A percentile compares a stretch with the other conserved stretches of the same genome.
These are phyloP conservation scores for Daldinia decipiens DNA, from an alignment of 495 filamentous ascomycete genomes.

Conservation along the genomic window DNA sequence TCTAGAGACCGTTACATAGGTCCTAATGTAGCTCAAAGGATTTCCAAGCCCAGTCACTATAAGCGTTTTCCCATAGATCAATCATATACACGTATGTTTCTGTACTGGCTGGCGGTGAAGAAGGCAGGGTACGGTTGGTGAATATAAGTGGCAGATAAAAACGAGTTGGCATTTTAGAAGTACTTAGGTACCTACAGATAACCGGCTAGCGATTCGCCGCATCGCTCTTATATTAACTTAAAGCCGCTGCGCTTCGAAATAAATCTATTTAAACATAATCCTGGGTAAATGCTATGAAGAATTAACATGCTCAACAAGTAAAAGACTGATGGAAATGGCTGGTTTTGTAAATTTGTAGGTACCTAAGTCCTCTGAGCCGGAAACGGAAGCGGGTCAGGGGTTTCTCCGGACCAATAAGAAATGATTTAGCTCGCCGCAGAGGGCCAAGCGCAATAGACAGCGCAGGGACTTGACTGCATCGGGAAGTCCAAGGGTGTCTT, in stretches of 20 bases:
- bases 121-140: not conserved
- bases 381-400: conserved; percentile 45
- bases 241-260: not conserved
- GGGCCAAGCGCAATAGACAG: conserved; percentile 33
- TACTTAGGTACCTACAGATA: not conserved
- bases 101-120: not conserved
- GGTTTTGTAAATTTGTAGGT: not conserved
- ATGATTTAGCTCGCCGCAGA: conserved; percentile 1
- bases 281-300: not conserved
- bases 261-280: not conserved
- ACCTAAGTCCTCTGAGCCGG: conserved; percentile 34
- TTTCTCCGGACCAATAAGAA: conserved; percentile 50
- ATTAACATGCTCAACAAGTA: not conserved
- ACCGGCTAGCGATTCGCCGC: not conserved
- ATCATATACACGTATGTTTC: not conserved
- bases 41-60: not conserved
- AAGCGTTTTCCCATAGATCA: not conserved
- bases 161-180: not conserved
- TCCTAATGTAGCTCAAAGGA: not conserved
- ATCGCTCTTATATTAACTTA: not conserved
- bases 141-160: conserved; percentile 4
- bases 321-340: not conserved
- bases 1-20: not conserved
- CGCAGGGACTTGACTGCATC: conserved; percentile 45
- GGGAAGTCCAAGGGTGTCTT: conserved; percentile 43